Base-by-base conservation (phyloP, 768 basidiomycete species). In the button mushroom (Agaricus bisporus) region DNA sequence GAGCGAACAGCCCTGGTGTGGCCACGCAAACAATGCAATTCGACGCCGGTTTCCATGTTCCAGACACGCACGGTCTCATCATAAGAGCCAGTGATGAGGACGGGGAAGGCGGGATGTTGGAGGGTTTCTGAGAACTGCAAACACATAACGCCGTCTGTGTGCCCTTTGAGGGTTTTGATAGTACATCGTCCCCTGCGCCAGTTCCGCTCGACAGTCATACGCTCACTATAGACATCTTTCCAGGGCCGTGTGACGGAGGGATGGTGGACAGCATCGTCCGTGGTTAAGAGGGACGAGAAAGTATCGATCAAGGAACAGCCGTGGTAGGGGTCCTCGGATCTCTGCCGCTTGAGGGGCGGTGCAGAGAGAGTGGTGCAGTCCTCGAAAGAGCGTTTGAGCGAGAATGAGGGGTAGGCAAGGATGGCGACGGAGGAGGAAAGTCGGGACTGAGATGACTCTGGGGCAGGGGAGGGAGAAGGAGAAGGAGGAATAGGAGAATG, bases 171-270 rank as follows among this genome's bases (percentile, higher is more conserved):
- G 0, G 86, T 90, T 44, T 87, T 87, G 36, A 88, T 86, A 5
- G 79, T 85, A 68, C 86, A 95, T 29, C 91, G 83, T 9, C 95
- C 95, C 42, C 91, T 85, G 17, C 95, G 82, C 97, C 97, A 99
- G 68, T 99, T 99, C 45, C 94, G 83, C 70, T 98, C 97, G 41
- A 99, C 82, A 17, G 86, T 85, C 68, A 98, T 83, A n/a, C 97
- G 86, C 67, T 99, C 97, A 64, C 89, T 91, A 69, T 98, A 99
- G 17, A 99, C 95, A 59, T 90, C 86, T 67, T 99, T 99, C 97
- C 97, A 99, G 0, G 95, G 97, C 41, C 94, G 83, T 14, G 91
- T 95, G 56, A 80, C 61, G 14, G 74, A 71, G 22, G 68, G 42
- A 11, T 32, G 7, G 68, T 64, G 25, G 69, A 65, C 37, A 73